Evolutionary conservation across 2,329 filamentous ascomycete species (phyloP), one percentile per base, ranked within the genome.

Genomic region (Talaromyces marneffei): DNA sequence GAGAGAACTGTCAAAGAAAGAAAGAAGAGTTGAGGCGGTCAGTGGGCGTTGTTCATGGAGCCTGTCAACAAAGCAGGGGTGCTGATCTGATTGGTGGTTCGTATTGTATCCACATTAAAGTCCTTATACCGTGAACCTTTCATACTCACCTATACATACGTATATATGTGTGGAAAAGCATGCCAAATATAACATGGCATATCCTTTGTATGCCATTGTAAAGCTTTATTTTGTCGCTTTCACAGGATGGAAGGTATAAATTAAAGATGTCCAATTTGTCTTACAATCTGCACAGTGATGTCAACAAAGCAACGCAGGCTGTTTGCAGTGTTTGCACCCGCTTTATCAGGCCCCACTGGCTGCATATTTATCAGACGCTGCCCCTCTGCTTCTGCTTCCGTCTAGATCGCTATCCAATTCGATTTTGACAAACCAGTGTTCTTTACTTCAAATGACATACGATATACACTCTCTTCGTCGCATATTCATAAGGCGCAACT

Each of bases 241-340:
- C 23, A 16, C 23, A 14, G 10, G 4, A 2, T 25, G 2, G 20
- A 1, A 27, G 23, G 16, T n/a, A 46, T 2, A 8, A 12, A 27
- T 46, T 46, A 9, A n/a, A 8, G 8, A 14, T 4, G 12, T 25
- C 9, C 3, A n/a, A n/a, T n/a, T n/a, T 12, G 23, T 48, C 25
- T n/a, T 16, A n/a, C 2, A 12, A 33, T 33, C 48, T 33, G 48
- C 48, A 52, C 29, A 8, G 48, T 52, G 48, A 52, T 52, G 48
- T 57, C 52, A 55, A 35, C 35, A 50, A 59, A 40, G 42, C 16
- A 25, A 27, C n/a, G n/a, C n/a, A n/a, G 29, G 33, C n/a, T 62
- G 64, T 64, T 64, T 65, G 64, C 31, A 56, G 23, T 65, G 61
- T 62, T 66, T 65, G 64, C 52, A 54, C 12, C 20, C 35, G 16